These are phyloP conservation scores for Sarocladium strictum DNA, from an alignment of 2,329 filamentous ascomycete species.

Conservation along the genomic window DNA sequence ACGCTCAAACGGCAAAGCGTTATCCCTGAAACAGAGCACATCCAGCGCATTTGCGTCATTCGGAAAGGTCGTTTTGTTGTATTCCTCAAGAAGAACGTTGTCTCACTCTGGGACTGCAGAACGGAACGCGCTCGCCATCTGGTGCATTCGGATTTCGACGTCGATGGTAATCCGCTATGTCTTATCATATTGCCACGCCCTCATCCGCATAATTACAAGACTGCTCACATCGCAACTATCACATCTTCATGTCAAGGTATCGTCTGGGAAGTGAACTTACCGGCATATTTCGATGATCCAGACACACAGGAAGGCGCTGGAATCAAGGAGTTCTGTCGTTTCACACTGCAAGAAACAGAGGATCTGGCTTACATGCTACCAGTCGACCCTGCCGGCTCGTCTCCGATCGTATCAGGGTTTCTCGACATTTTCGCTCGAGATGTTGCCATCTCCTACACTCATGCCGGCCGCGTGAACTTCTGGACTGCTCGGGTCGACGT, in stretches of 20 bases:
- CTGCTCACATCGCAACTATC: constrained; percentile 73
- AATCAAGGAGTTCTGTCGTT: constrained; percentile 63
- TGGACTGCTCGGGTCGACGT: constrained; percentile 76
- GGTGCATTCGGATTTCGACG: constrained; percentile 40
- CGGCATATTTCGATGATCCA: constrained; percentile 33
- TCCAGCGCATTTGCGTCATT: constrained; percentile 74
- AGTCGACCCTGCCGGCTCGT: constrained; percentile 78
- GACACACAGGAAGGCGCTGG: constrained; percentile 17
- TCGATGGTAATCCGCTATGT: constrained; percentile 69
- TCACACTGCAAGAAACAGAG: constrained; percentile 57
- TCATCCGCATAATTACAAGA: constrained; percentile 48
- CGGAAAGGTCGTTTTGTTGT: constrained; percentile 73
- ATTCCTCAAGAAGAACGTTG: constrained; percentile 65
- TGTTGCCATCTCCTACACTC: constrained; percentile 78
- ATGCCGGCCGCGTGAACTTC: constrained; percentile 67
- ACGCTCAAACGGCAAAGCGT: constrained; percentile 60
- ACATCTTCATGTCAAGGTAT: constrained; percentile 72
- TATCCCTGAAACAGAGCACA: constrained; percentile 62
- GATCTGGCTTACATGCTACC: constrained; percentile 64
- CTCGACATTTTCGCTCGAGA: constrained; percentile 83
- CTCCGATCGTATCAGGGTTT: constrained; percentile 66
- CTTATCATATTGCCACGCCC: constrained; percentile 65
- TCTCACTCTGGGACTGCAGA: constrained; percentile 78
- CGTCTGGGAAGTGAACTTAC: constrained; percentile 71
- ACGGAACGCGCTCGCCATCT: constrained; percentile 50